A percentile compares a stretch with the other conserved stretches of the same genome.
These are phyloP conservation scores for Carex scoparia DNA, from an alignment of 176 grass and related monocot species.

Conservation along the genomic window DNA sequence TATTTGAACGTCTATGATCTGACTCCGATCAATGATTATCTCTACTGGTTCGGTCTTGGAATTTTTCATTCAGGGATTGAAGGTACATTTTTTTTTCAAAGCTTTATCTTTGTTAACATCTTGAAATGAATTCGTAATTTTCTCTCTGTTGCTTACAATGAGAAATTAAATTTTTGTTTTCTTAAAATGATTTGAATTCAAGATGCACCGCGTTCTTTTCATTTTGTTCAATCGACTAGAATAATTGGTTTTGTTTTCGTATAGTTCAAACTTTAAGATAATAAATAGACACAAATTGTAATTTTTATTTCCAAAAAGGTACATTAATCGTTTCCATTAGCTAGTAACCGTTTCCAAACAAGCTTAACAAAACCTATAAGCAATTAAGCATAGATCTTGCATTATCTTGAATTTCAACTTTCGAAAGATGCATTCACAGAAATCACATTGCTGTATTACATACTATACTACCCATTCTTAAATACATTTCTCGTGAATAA, in stretches of 20 bases:
- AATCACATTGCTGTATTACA: not conserved
- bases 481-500: not conserved
- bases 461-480: not conserved
- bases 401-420: not conserved
- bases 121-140: not conserved
- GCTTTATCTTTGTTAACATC: not conserved
- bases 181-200: not conserved
- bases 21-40: slow-evolving; percentile 30
- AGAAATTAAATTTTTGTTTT: not conserved
- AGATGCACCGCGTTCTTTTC: not conserved
- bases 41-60: slow-evolving; percentile 44
- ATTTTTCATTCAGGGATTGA: slow-evolving; percentile 52
- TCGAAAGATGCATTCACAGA: not conserved
- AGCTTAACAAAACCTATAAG: not conserved
- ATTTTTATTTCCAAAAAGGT: not conserved
- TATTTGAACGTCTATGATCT: slow-evolving; percentile 53
- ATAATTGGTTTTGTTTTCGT: not conserved
- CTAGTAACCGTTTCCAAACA: not conserved
- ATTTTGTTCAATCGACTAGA: not conserved
- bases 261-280: not conserved
- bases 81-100: slow-evolving; percentile 26
- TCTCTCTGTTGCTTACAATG: not conserved
- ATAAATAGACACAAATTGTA: not conserved
- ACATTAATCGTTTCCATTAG: no score
- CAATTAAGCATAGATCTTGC: not conserved